Percentiles rank a stretch among this genome's conserved stretches.
phyloP scores from a whole-genome alignment of 139 green algal genomes.

The Zygnema cylindricum region DNA sequence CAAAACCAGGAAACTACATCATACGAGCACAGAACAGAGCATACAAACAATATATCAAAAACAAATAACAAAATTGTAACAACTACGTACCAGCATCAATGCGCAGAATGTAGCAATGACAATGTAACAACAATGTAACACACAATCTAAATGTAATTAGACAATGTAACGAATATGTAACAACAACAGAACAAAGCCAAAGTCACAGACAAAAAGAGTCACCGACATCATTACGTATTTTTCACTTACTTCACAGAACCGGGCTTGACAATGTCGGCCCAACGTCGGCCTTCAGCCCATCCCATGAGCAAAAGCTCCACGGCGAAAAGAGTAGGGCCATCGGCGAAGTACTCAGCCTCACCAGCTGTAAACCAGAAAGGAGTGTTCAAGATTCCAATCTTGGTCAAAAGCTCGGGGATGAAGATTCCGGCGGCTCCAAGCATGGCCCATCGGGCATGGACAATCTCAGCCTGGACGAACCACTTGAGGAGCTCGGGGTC shows the following conservation, averaged over 20 bases:
- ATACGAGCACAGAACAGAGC: too few species aligned
- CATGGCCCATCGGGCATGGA: too few species aligned
- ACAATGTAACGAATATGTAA: neutral
- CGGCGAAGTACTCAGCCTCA: conserved; percentile 57
- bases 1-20: neutral
- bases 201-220: too few species aligned
- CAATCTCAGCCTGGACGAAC: conserved; percentile 69
- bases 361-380: conserved; percentile 60
- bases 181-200: neutral
- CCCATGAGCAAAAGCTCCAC: conserved; percentile 65
- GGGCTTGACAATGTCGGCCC: conserved; percentile 68
- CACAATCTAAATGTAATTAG: too few species aligned
- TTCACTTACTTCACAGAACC: conserved; percentile 62
- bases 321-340: conserved; percentile 57
- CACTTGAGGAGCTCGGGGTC: conserved; percentile 63
- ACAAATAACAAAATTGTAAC: neutral
- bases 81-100: too few species aligned
- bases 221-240: conserved; percentile 54
- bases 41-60: neutral
- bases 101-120: too few species aligned
- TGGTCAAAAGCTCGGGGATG: conserved; percentile 60
- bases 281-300: conserved; percentile 69
- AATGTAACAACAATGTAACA: too few species aligned
- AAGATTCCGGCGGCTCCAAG: conserved; percentile 65
- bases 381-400: conserved; percentile 40